Base-by-base conservation (phyloP, 1,284 basidiomycete genomes). In the Marasmius oreades region DNA sequence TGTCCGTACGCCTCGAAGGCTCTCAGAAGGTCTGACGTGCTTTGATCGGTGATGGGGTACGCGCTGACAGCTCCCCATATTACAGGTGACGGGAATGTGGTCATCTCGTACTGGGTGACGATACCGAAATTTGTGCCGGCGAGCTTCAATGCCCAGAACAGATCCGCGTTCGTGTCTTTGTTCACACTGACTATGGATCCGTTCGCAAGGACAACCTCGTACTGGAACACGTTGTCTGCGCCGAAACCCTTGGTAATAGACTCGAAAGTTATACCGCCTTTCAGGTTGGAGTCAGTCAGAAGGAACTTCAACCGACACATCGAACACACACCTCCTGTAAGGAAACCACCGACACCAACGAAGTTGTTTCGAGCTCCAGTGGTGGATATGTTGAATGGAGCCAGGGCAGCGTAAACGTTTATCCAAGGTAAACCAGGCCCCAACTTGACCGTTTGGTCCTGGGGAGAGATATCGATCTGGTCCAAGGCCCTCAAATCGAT, bases 391-490 rank as follows among this genome's bases (percentile, higher is more conserved):
- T 67, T 64, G n/a, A 60, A 53, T 2, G 61, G 58, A 7, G 62
- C 60, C 2, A 74, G 56, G 18, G 62, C 63, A 28, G 53, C 51
- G 54, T 75, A 76, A 12, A 75, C 73, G 18, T 71, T 62, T 36
- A 68, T 67, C 74, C 73, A 74, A 8, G 66, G 62, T 37, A 64
- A 61, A 18, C 73, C 73, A 16, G 71, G 52, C 7, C 71, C 73
- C 14, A 73, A 59, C 14, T 64, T 64, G 10, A 68, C 67, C 1
- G 64, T 62, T 2, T 51, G 57, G 1, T 58, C 46, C 5, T 62
- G 61, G 2, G 60, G 56, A 20, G 65, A 39, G 47, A 69, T 61
- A 4, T 61, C 59, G 8, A 70, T 61, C 3, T 65, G 43, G 24
- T 67, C 64, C 58, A 75, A 68, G 7, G 62, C 61, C 34, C 60